phyloP scores from a whole-genome alignment of 2,329 filamentous ascomycete species.

The Esteya vermicola region DNA sequence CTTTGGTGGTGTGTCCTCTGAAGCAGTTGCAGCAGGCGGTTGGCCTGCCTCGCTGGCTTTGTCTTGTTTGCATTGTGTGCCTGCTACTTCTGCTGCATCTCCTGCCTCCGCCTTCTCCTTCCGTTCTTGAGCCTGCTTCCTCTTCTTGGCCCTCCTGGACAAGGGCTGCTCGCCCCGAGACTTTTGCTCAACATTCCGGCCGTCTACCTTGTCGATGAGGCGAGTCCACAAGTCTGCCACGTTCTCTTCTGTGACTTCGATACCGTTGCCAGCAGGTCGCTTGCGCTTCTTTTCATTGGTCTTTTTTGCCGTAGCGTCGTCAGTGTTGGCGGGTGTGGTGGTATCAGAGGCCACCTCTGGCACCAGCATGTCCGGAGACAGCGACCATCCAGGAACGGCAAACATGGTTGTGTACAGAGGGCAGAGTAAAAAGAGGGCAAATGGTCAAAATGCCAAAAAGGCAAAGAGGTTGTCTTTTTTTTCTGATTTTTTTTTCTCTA shows the following conservation, averaged over 20 bases:
- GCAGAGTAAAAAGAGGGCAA: too few species aligned
- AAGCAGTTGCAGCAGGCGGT: neutral
- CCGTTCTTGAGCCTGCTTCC: conserved; percentile 12
- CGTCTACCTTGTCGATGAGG: conserved; percentile 51
- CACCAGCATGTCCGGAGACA: conserved; percentile 59
- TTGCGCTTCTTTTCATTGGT: conserved; percentile 50
- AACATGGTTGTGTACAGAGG: conserved; percentile 50
- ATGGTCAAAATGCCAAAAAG: too few species aligned
- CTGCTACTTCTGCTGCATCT: conserved; percentile 5
- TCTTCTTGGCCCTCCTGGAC: conserved; percentile 9
- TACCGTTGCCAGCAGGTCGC: conserved; percentile 20
- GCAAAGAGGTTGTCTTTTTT: too few species aligned
- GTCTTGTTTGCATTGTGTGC: conserved; percentile 1
- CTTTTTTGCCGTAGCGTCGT: conserved; percentile 2
- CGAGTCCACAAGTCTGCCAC: conserved; percentile 66
- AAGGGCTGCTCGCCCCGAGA: neutral
- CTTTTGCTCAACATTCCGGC: neutral
- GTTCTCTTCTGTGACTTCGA: conserved; percentile 49
- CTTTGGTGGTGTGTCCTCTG: too few species aligned
- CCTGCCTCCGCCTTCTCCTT: neutral
- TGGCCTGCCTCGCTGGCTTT: neutral
- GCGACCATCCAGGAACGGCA: conserved; percentile 82
- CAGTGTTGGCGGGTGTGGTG: conserved; percentile 4
- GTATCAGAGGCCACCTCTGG: conserved; percentile 36
- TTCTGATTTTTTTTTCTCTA: too few species aligned